phyloP scores from a whole-genome alignment of 139 green algal species.

The Penium margaritaceum region DNA sequence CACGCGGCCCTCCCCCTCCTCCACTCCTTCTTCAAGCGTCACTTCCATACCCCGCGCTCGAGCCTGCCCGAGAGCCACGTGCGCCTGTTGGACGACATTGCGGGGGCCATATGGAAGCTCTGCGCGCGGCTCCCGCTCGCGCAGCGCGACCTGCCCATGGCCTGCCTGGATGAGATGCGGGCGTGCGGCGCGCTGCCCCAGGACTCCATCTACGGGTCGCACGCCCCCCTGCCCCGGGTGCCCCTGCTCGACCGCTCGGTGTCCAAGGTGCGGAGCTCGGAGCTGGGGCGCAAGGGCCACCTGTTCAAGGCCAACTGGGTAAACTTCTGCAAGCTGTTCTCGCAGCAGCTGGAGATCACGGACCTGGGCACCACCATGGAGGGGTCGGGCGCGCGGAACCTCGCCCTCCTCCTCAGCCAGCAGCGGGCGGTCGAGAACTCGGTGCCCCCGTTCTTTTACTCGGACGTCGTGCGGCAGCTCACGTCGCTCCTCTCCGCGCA shows the following conservation, averaged over 20 bases:
- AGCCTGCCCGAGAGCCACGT: background rate
- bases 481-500: background rate
- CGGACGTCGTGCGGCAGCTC: constrained; percentile 1
- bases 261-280: background rate
- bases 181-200: background rate
- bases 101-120: background rate
- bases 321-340: constrained; percentile 2
- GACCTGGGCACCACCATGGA: constrained; percentile 7
- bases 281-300: background rate
- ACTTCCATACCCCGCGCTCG: background rate
- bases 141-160: background rate
- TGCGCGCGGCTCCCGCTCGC: background rate
- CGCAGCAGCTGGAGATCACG: constrained; percentile 4
- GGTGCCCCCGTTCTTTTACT: background rate
- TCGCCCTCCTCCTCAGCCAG: background rate
- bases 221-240: background rate
- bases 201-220: too few relatives aligned
- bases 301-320: constrained; percentile 6
- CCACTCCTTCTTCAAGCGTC: background rate
- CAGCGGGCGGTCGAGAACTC: background rate
- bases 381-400: background rate
- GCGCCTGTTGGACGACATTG: background rate
- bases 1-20: background rate
- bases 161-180: constrained; percentile 1
- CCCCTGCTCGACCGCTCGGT: background rate